phyloP scores from a whole-genome alignment of 2,329 filamentous ascomycete species.

The Helotiales sp. region DNA sequence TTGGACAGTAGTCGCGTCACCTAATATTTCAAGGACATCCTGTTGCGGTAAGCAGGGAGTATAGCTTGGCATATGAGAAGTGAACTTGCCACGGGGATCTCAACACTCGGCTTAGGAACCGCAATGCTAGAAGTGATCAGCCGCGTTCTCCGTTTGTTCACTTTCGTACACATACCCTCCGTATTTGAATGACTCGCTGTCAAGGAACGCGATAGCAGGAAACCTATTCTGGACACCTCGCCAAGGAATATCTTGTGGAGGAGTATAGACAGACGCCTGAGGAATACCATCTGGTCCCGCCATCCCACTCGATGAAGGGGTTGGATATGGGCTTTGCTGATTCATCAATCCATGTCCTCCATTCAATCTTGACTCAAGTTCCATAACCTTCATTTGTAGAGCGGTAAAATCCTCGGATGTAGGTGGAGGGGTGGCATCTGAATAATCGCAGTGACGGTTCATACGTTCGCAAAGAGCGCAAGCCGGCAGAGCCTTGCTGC shows the following conservation, averaged over 20 bases:
- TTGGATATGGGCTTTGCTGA: slow-evolving; percentile 26
- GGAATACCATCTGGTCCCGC: slow-evolving; percentile 20
- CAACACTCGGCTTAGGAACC: slow-evolving; percentile 40
- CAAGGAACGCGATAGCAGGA: slow-evolving; percentile 45
- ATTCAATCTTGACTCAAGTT: slow-evolving; percentile 41
- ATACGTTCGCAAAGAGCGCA: slow-evolving; percentile 49
- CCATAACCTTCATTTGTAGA: slow-evolving; percentile 39
- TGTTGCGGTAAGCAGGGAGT: slow-evolving; percentile 17
- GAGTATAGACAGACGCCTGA: slow-evolving; percentile 19
- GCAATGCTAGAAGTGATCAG: slow-evolving; percentile 32
- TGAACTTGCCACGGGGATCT: slow-evolving; percentile 40
- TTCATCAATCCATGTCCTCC: slow-evolving; percentile 21
- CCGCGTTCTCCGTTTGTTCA: neutral
- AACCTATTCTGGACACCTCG: slow-evolving; percentile 38
- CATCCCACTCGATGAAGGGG: slow-evolving; percentile 22
- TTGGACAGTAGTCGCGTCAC: slow-evolving; percentile 39
- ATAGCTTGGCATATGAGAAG: neutral
- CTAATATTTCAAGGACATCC: slow-evolving; percentile 43
- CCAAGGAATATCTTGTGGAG: slow-evolving; percentile 28
- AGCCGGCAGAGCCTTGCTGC: slow-evolving; percentile 49
- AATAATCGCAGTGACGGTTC: slow-evolving; percentile 44
- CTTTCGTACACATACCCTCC: slow-evolving; percentile 26
- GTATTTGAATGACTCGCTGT: slow-evolving; percentile 42
- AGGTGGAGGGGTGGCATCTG: slow-evolving; percentile 37
- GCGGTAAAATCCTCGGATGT: slow-evolving; percentile 42